Conservation (phyloP, 2,329 filamentous ascomycete genomes). For the Clarireedia paspali region DNA sequence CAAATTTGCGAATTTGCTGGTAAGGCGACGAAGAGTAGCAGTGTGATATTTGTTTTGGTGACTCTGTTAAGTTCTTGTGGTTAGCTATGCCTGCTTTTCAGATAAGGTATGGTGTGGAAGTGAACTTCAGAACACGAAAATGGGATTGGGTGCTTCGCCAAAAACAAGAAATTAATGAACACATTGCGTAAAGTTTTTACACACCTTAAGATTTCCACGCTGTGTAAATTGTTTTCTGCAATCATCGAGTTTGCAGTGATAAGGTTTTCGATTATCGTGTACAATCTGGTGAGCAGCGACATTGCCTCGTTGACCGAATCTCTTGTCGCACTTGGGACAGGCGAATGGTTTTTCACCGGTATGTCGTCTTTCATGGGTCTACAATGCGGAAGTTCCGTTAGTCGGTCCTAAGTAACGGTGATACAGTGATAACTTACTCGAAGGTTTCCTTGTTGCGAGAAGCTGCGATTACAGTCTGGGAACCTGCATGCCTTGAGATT, state of each 20-base stretch:
- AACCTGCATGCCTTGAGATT: not conserved
- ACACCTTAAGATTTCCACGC: slow-evolving; percentile 82
- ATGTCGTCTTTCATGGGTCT: slow-evolving; percentile 84
- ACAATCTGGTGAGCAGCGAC: slow-evolving; percentile 77
- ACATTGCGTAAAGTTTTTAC: not conserved
- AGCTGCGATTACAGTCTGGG: slow-evolving; percentile 66
- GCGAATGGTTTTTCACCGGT: slow-evolving; percentile 79
- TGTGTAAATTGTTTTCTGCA: slow-evolving; percentile 88
- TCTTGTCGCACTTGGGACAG: slow-evolving; percentile 72
- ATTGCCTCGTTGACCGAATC: slow-evolving; percentile 80
- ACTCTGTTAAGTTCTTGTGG: slow-evolving; percentile 30
- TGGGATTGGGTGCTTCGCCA: not conserved
- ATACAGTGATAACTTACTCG: slow-evolving; percentile 48
- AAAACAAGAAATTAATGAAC: not conserved
- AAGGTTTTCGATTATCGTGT: slow-evolving; percentile 71
- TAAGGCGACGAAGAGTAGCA: slow-evolving; percentile 62
- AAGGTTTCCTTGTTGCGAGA: slow-evolving; percentile 86
- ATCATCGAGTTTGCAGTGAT: slow-evolving; percentile 70
- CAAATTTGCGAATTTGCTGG: slow-evolving; percentile 71
- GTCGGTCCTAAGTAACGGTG: not conserved
- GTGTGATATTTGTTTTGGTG: slow-evolving; percentile 63
- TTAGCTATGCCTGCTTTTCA: not conserved
- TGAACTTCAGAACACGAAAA: not conserved
- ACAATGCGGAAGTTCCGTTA: slow-evolving; percentile 1
- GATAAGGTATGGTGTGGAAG: no score